phyloP scores from a whole-genome alignment of 495 filamentous ascomycete species.

The Podospora didyma region DNA sequence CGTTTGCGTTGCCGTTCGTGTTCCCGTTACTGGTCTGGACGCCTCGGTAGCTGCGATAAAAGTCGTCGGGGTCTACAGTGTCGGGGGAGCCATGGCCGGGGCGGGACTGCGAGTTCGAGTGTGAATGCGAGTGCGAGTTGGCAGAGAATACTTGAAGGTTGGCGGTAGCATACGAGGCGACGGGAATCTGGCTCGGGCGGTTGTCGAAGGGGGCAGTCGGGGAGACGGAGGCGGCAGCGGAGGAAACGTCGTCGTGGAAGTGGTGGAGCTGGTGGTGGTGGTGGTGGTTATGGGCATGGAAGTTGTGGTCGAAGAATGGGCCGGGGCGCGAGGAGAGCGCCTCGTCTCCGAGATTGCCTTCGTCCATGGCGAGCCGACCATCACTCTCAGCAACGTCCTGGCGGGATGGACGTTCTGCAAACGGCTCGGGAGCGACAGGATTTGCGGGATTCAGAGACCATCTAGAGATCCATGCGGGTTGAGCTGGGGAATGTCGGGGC shows the following conservation, averaged over 20 bases:
- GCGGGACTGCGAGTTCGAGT: too few species aligned
- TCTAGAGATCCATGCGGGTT: constrained; percentile 27
- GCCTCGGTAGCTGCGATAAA: constrained; percentile 47
- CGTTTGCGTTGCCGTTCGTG: too few species aligned
- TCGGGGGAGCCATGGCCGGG: constrained; percentile 27
- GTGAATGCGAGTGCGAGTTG: constrained; percentile 22
- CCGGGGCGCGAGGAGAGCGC: constrained; percentile 22
- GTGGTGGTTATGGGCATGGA: constrained; percentile 15
- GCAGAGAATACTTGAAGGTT: constrained; percentile 35
- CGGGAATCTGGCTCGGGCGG: constrained; percentile 18
- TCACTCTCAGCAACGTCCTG: constrained; percentile 12
- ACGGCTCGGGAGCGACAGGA: constrained; percentile 18
- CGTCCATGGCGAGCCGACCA: constrained; percentile 33
- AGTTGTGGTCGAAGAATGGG: constrained; percentile 23
- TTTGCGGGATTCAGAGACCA: constrained; percentile 22
- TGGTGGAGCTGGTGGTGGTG: constrained; percentile 3
- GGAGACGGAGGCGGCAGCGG: constrained; percentile 1
- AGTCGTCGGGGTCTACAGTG: constrained; percentile 46
- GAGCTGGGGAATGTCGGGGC: constrained; percentile 25
- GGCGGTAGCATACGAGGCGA: constrained; percentile 34
- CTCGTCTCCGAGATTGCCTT: constrained; percentile 31
- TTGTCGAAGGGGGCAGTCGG: constrained; percentile 5
- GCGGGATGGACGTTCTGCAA: constrained; percentile 7
- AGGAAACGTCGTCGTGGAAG: constrained; percentile 1
- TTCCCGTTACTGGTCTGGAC: constrained; percentile 26